A percentile compares a stretch with the other conserved stretches of the same genome.
Evolutionary conservation across 2,329 filamentous ascomycete species (phyloP).

Genomic region (Arthrobotrys musiformis): DNA sequence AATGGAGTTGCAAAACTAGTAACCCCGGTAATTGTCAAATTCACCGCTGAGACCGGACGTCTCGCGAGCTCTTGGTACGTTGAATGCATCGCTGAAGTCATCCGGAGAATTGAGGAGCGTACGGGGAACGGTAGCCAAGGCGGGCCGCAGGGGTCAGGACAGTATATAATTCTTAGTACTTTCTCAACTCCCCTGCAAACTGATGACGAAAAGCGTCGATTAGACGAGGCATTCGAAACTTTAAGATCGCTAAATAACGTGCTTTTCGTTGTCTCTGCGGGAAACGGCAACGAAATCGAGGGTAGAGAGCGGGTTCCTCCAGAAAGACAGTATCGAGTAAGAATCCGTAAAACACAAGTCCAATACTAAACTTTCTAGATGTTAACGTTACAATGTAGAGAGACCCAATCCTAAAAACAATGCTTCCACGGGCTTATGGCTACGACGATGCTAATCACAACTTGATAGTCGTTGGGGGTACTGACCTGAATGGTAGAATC

Average conservation of each 20-base stretch:
- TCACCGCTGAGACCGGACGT: neutral
- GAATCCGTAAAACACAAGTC: neutral
- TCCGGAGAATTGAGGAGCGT: neutral
- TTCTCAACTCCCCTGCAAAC: neutral
- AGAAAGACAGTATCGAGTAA: neutral
- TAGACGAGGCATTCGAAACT: neutral
- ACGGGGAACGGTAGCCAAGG: neutral
- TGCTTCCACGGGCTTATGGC: neutral
- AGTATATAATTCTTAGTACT: neutral
- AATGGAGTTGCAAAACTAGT: neutral
- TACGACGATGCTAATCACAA: neutral
- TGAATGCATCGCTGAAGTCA: neutral
- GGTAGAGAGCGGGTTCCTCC: too few relatives aligned
- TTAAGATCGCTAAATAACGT: neutral
- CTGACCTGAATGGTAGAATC: neutral
- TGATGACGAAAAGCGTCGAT: neutral
- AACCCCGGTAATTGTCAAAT: slow-evolving; percentile 3
- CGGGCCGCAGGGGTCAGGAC: neutral
- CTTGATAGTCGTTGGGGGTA: neutral
- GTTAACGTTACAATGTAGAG: neutral
- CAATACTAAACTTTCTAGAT: too few relatives aligned
- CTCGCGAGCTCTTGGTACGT: neutral
- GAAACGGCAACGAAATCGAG: neutral
- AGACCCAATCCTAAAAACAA: neutral
- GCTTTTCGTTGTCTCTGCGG: neutral